Base-by-base conservation (phyloP, 1,284 basidiomycete genomes). In the Puccinia horiana region DNA sequence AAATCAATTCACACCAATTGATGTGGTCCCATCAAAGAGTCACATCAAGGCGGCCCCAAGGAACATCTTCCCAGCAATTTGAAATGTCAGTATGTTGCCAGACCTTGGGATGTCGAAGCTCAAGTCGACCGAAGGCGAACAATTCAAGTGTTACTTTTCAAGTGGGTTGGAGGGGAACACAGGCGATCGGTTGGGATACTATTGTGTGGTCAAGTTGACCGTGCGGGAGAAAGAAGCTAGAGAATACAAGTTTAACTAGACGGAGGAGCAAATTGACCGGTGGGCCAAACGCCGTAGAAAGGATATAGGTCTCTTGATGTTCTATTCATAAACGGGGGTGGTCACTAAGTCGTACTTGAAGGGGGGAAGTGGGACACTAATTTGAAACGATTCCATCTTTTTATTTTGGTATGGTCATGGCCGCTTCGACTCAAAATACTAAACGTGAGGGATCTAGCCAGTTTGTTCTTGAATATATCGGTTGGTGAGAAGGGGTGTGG, bases 151-250 rank as follows among this genome's bases (percentile, higher is more conserved):
- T n/a, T n/a, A n/a, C n/a, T n/a, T n/a, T n/a, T n/a, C n/a, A n/a
- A n/a, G n/a, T n/a, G n/a, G 44, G 44, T 8, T 47, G 52, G 52
- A 54, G 23, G 23, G 8, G 20, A n/a, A 54, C 4, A 6, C 26
- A n/a, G 18, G 58, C 12, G 26, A 29, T 61, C n/a, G n/a, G n/a
- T n/a, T n/a, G n/a, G n/a, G 52, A 54, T 14, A 29, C 16, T 61
- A 14, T 29, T n/a, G 6, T 8, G 32, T 32, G 16, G 58, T 61
- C 58, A 61, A 61, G 29, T 26, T 29, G 26, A 61, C 29, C 56
- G 56, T 58, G 20, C 56, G 56, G 56, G 56, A 58, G n/a, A 58
- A 26, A 9, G 56, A 58, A 61, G 11, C 58, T 61, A 61, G 58
- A 18, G 58, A 61, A 61, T 61, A 61, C 58, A 61, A 61, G 58